Evolutionary conservation across 1,284 basidiomycete genomes (phyloP), one percentile per base, ranked within the genome.

Genomic region (Sporisorium exsertum): DNA sequence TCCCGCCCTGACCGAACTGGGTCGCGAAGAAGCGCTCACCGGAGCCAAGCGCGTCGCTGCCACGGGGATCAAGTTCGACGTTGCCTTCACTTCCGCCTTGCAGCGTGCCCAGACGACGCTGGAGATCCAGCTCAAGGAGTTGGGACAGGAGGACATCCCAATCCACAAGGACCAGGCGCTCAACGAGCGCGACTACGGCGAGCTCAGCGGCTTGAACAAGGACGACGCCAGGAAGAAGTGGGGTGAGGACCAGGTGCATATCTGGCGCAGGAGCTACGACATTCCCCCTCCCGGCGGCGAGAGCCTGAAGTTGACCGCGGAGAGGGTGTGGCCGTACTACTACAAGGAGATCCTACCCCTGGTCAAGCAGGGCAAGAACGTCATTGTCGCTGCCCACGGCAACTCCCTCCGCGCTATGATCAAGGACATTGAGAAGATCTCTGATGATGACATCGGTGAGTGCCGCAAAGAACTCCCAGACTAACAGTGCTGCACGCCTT

Each of bases 231-330:
- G 87, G 47, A 82, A 85, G 72, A 87, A 87, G 81, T 87, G 80
- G 70, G 87, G 87, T 45, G 87, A 87, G 63, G 87, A 87, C 35
- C 87, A 87, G 78, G 86, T 87, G 29, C 86, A 86, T 82, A 86
- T 86, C 59, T 86, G 85, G 85, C 70, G 85, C 32, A 76, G 84
- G 49, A 81, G 79, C 40, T 86, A 81, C 72, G 86, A 87, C 69
- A 80, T 87, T 26, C 85, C 84, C 22, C 87, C 87, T 32, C 87
- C 87, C 26, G 85, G 85, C 6, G 87, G 87, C 49, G 87, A 87
- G 78, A 86, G 83, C 24, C 78, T 87, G 51, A 83, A 87, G 81
- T 74, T 87, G 32, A 87, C 87, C 24, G 86, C 85, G 4, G 80
- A 87, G 62, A 77, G 87, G 33, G 85, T 86, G 37, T 78, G 87